Percentiles rank a stretch among this genome's conserved stretches.
These are phyloP conservation scores for Penicillium tannophilum DNA, from an alignment of 495 filamentous ascomycete species.

Conservation along the genomic window DNA sequence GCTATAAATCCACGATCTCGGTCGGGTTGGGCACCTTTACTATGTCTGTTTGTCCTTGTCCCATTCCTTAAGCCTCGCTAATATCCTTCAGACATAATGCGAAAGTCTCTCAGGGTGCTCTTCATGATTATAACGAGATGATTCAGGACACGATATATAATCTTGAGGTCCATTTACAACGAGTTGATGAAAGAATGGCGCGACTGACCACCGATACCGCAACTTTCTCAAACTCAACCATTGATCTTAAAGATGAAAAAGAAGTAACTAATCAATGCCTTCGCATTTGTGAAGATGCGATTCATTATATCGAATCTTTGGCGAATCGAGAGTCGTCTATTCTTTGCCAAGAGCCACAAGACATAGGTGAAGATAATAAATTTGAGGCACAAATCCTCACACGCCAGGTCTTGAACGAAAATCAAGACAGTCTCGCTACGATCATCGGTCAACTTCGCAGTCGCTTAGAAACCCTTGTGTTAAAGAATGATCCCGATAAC, in stretches of 20 bases:
- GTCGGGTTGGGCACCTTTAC: constrained; percentile 29
- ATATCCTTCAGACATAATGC: constrained; percentile 5
- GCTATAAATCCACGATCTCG: constrained; percentile 31
- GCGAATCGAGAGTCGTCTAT: constrained; percentile 18
- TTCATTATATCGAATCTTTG: constrained; percentile 14
- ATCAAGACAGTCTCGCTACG: constrained; percentile 23
- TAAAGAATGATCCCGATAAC: constrained; percentile 17
- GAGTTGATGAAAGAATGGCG: constrained; percentile 4
- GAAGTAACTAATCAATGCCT: constrained; percentile 7
- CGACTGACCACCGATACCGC: background rate
- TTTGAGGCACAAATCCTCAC: constrained; percentile 12
- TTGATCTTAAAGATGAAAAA: constrained; percentile 6
- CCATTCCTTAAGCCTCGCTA: background rate
- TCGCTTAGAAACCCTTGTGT: constrained; percentile 25
- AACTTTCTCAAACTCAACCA: background rate
- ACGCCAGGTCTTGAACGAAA: constrained; percentile 22
- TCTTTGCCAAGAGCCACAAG: constrained; percentile 3
- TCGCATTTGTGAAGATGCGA: constrained; percentile 6
- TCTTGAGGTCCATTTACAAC: constrained; percentile 1
- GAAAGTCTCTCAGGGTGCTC: constrained; percentile 1
- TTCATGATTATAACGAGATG: constrained; percentile 8
- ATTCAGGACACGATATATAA: constrained; percentile 7
- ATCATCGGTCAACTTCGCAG: constrained; percentile 29
- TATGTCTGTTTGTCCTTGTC: constrained; percentile 21
- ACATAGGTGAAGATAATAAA: background rate